Percentiles rank a stretch among this genome's conserved stretches.
phyloP scores from a whole-genome alignment of 2,329 filamentous ascomycete genomes.

The Tolypocladium ovalisporum region DNA sequence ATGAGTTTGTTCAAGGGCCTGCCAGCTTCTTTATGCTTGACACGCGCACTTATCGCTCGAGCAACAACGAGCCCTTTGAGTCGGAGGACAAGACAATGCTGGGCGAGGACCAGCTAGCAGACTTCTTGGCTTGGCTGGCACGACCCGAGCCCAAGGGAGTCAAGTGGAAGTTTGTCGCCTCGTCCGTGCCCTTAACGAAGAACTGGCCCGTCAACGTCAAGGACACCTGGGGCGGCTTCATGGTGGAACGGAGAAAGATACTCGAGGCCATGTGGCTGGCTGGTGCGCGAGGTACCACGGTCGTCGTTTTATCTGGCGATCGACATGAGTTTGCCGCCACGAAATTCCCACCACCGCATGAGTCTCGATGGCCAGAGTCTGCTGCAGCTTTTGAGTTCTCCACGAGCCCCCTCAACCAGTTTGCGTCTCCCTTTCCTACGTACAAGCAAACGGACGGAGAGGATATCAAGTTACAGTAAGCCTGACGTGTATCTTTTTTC shows the following conservation, averaged over 20 bases:
- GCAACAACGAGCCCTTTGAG: constrained; percentile 47
- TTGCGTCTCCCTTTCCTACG: constrained; percentile 75
- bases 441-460: constrained; percentile 74
- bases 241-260: constrained; percentile 65
- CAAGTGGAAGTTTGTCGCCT: constrained; percentile 87
- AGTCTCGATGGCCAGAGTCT: constrained; percentile 49
- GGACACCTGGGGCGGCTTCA: constrained; percentile 92
- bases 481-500: constrained; percentile 10
- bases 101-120: constrained; percentile 64
- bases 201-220: constrained; percentile 85
- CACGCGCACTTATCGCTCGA: constrained; percentile 76
- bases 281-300: constrained; percentile 61
- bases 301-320: constrained; percentile 81
- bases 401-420: constrained; percentile 84
- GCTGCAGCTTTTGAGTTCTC: constrained; percentile 82
- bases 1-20: constrained; percentile 79
- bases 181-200: constrained; percentile 89
- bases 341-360: constrained; percentile 53
- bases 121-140: constrained; percentile 67
- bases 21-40: constrained; percentile 93
- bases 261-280: constrained; percentile 91
- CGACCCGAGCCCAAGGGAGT: constrained; percentile 65
- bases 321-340: constrained; percentile 96
- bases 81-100: constrained; percentile 75
- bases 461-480: constrained; percentile 76